Evolutionary conservation across 805 yeast genomes (phyloP), one percentile per base, ranked within the genome.

Genomic region (Candida xyloterini): DNA sequence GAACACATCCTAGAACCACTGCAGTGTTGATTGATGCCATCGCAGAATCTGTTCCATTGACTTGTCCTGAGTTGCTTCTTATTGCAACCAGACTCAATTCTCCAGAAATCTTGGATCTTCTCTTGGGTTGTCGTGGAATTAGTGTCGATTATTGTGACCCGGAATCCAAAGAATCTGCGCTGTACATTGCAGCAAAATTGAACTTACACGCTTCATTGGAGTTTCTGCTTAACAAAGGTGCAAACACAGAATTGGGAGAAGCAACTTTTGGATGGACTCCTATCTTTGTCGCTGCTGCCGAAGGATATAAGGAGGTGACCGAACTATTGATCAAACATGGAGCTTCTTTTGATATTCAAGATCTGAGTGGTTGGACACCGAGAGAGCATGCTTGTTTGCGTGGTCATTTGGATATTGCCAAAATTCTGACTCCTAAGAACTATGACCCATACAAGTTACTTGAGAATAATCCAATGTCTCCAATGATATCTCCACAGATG

Each of bases 341-440:
- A 15, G 84, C 88, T 5, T 65, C 69, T 7, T 75, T 66, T 42
- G 73, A 75, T 30, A 62, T 68, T 20, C 70, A 74, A 13, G 98
- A 91, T 64, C 82, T 78, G 32, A 82, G 93, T 37, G 97, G 97
- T 0, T 91, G 98, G 98, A 78, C 88, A 14, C 96, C 98, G n/a
- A 80, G 88, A 80, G 98, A 91, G 55, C 98, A 91, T 61, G 96
- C 97, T 0, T 81, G 87, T 34, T 67, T 91, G 32, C 73, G 97
- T 52, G 98, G 98, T 5, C 95, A 89, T 59, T 65, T 90, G 42
- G 71, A 67, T 2, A 75, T 87, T 26, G 81, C 93, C 1, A 77
- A 77, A 37, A 51, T 77, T 53, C 65, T 91, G 40, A 70, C 70
- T 22, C 85, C 85, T 1, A 42, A 51, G 3, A 65, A 73, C 48